A percentile compares a stretch with the other conserved stretches of the same genome.
phyloP scores from a whole-genome alignment of 352 stramenopile genomes.

The Chrysophaeum taylorii region DNA sequence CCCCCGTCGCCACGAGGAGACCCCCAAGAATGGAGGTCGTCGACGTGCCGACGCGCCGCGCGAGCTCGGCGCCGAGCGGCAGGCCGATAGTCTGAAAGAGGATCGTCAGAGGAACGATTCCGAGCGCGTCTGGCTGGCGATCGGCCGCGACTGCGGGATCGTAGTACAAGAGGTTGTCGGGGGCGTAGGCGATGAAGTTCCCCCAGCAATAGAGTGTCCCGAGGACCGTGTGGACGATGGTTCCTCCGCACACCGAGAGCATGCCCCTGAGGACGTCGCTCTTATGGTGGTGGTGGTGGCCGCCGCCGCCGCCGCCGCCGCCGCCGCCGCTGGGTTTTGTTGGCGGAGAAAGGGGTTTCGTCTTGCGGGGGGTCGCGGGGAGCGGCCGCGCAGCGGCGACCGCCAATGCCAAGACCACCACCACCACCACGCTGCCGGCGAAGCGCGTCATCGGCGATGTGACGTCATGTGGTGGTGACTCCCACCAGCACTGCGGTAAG shows the following conservation, averaged over 20 bases:
- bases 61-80: slow-evolving; percentile 18
- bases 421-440: neutral
- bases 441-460: too few species aligned
- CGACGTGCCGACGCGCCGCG: neutral
- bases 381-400: too few species aligned
- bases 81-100: slow-evolving; percentile 31
- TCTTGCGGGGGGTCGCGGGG: too few species aligned
- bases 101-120: slow-evolving; percentile 35
- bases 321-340: neutral
- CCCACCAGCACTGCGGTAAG: too few species aligned
- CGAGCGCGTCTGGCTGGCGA: slow-evolving; percentile 25
- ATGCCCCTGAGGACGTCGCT: neutral
- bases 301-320: neutral
- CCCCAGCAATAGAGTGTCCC: slow-evolving; percentile 45
- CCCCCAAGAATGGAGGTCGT: slow-evolving; percentile 4
- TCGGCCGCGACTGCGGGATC: slow-evolving; percentile 15
- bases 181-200: slow-evolving; percentile 40
- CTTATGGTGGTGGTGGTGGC: neutral
- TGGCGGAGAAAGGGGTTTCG: too few species aligned
- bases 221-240: slow-evolving; percentile 15
- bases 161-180: slow-evolving; percentile 25
- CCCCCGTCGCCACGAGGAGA: slow-evolving; percentile 5
- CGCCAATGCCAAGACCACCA: too few species aligned
- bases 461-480: too few species aligned
- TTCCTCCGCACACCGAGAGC: slow-evolving; percentile 14